Evolutionary conservation across 441 rosid genomes (phyloP), one percentile per base, ranked within the genome.

Genomic region (Brassica balearica): DNA sequence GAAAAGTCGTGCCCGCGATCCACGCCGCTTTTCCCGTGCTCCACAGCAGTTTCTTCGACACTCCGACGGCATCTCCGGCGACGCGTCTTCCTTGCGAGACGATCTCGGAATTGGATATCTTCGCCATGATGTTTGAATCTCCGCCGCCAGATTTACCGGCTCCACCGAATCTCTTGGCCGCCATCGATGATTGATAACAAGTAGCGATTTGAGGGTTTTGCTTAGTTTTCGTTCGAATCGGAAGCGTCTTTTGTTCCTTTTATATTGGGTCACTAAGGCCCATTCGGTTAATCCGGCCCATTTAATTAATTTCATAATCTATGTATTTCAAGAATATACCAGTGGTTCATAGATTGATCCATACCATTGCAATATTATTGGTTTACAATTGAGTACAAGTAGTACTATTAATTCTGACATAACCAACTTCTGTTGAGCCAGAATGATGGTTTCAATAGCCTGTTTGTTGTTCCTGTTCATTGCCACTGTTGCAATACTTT

Each of bases 41-140:
- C 72, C 84, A 73, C 6, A 92, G 86, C 69, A 92, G 82, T 84
- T 90, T 89, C 82, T 86, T 89, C 75, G 97, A 71, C 20, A 88
- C 90, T 71, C 64, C 81, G 10, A 77, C 86, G 69, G 92, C 76
- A 77, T 90, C 91, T 82, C 75, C 70, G 1, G 89, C 89, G 0
- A 83, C 87, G 58, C 83, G 88, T 88, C 81, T 87, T 68, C 89
- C 90, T 3, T 76, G 86, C 6, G 88, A 79, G 8, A 88, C 89
- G 83, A 88, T 82, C 56, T 77, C 85, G 25, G 91, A 86, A 72
- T 84, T 77, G 5, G 84, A 73, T 20, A 90, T n/a, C 48, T 72
- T 87, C 4, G 90, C 59, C 15, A 87, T 43, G 62, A 89, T 73
- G 74, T 61, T 74, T 11, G 83, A 36, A 2, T 69, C 86, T 76